Percentiles rank a stretch among this genome's conserved stretches.
These are phyloP conservation scores for Cucurbita argyrosperma DNA, from an alignment of 306 rosid genomes.

Conservation along the genomic window DNA sequence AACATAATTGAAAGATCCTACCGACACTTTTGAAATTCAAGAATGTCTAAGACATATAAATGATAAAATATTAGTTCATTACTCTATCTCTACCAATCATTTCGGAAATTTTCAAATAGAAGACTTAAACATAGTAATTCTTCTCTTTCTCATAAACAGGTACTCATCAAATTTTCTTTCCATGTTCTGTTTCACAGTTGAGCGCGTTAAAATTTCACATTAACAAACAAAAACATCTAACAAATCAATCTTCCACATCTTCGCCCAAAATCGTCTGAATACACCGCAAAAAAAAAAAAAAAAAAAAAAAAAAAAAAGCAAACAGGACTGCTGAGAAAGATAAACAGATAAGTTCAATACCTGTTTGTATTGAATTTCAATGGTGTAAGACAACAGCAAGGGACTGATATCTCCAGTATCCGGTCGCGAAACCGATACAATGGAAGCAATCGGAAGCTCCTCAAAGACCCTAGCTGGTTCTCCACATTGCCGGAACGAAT, in stretches of 20 bases:
- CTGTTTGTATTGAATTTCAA: constrained; percentile 85
- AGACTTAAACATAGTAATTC: not conserved
- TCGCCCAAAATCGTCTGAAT: not conserved
- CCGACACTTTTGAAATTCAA: not conserved
- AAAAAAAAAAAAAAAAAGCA: not conserved
- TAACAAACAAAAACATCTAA: not conserved
- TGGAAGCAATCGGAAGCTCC: constrained; percentile 54
- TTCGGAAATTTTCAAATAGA: not conserved
- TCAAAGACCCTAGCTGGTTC: constrained; percentile 42
- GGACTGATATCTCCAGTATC: constrained; percentile 76
- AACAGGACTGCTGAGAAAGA: not conserved
- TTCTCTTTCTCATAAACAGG: not conserved
- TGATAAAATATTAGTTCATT: not conserved
- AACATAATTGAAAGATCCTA: not conserved
- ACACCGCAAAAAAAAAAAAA: not conserved
- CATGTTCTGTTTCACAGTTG: not conserved
- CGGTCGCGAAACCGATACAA: constrained; percentile 58
- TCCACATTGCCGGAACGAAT: constrained; percentile 21
- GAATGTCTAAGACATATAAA: too few relatives aligned
- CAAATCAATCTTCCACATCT: not conserved
- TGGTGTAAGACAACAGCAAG: constrained; percentile 63
- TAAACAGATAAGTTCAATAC: constrained; percentile 12
- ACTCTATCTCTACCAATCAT: not conserved
- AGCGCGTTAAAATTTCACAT: not conserved
- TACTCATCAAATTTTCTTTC: not conserved